Evolutionary conservation across 805 yeast genomes (phyloP).

Genomic region (Zygosaccharomyces rouxii): DNA sequence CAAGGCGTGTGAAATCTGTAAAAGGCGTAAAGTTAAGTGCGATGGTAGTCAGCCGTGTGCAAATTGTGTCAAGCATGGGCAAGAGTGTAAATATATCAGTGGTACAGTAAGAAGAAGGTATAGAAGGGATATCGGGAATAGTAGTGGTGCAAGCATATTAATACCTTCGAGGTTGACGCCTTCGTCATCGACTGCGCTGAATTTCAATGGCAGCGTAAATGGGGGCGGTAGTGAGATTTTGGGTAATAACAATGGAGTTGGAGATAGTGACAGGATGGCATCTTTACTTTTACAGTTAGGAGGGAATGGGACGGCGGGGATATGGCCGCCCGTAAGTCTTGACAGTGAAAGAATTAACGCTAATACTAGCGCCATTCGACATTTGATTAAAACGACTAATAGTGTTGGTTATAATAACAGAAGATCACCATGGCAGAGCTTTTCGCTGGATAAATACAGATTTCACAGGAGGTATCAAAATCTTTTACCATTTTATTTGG

Average conservation of each 20-base stretch:
- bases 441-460: constrained; percentile 43
- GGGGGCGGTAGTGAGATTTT: no score
- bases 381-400: not conserved
- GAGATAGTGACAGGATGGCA: constrained; percentile 5
- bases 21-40: constrained; percentile 27
- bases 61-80: constrained; percentile 16
- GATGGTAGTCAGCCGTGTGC: constrained; percentile 24
- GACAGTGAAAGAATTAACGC: not conserved
- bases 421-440: constrained; percentile 30
- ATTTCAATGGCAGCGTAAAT: no score
- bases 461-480: constrained; percentile 45
- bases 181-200: no score
- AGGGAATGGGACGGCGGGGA: not conserved
- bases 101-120: not conserved
- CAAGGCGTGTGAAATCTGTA: constrained; percentile 25
- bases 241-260: not conserved
- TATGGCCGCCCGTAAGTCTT: not conserved
- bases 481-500: constrained; percentile 39
- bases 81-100: constrained; percentile 14
- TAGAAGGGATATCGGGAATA: not conserved
- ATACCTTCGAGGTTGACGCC: no score
- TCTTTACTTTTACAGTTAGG: constrained; percentile 5
- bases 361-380: not conserved
- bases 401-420: not conserved
- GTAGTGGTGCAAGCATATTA: not conserved